phyloP scores from a whole-genome alignment of 805 yeast species.

The Nakazawaea sp. region DNA sequence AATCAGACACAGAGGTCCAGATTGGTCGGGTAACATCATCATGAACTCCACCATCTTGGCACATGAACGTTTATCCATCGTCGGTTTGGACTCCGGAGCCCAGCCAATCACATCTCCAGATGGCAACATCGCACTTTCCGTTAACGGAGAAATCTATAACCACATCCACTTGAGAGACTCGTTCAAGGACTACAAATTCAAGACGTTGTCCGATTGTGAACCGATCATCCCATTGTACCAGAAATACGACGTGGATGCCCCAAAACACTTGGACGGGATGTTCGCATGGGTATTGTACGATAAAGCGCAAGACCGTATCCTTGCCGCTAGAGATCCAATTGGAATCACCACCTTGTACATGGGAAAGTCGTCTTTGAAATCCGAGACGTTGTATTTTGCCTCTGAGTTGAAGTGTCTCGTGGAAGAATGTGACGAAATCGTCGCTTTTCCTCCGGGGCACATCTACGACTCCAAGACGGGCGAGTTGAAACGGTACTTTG shows the following conservation, averaged over 20 bases:
- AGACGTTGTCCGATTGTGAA: constrained; percentile 93
- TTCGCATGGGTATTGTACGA: constrained; percentile 93
- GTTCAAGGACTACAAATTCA: constrained; percentile 65
- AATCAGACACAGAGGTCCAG: constrained; percentile 99
- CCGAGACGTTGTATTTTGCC: constrained; percentile 82
- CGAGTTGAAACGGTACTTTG: constrained; percentile 78
- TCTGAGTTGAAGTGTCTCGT: constrained; percentile 90
- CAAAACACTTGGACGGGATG: constrained; percentile 95
- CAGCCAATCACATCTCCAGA: constrained; percentile 89
- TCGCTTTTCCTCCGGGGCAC: constrained; percentile 98
- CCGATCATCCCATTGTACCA: constrained; percentile 89
- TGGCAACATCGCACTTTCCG: constrained; percentile 68
- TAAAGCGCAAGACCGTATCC: constrained; percentile 71
- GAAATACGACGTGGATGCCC: constrained; percentile 85
- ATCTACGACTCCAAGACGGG: constrained; percentile 90
- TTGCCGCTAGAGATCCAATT: constrained; percentile 98
- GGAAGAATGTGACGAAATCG: constrained; percentile 90
- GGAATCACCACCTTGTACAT: constrained; percentile 95
- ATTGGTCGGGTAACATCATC: constrained; percentile 89
- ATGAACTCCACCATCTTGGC: constrained; percentile 77
- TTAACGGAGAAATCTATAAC: constrained; percentile 98
- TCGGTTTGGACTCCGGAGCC: constrained; percentile 96
- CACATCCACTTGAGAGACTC: constrained; percentile 83
- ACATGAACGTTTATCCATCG: constrained; percentile 97
- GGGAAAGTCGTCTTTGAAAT: constrained; percentile 70